Base-by-base conservation (phyloP, 257 asterid genomes). In the Solanum medicagineum region DNA sequence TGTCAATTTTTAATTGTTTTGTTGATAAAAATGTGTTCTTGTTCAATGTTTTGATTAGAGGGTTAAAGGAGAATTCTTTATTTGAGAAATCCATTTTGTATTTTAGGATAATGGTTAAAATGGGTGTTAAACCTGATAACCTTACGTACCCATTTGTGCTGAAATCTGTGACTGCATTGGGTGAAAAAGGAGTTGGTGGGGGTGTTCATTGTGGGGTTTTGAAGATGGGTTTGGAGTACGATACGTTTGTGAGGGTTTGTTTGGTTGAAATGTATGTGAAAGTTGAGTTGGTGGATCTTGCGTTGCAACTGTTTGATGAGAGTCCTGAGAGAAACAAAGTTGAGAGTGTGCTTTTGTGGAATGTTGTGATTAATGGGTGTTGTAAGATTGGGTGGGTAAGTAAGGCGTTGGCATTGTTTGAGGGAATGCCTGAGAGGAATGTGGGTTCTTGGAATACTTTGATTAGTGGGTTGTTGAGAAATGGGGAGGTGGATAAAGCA, bases 261-360 rank as follows among this genome's bases (percentile, higher is more conserved):
- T 87, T 90, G 91, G 91, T 81, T 74, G 92, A 90, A 54, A 45
- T 85, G 91, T 90, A 89, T 85, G 90, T 81, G 53, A 89, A 87
- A 83, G 36, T 84, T 84, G 91, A 87, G 70, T 70, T 69, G 32
- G 73, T 86, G 55, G 60, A 49, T 53, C 7, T 32, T 15, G 93
- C 88, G 14, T 55, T 90, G 54, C 88, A 90, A 80, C 17, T 89
- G 88, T 90, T 90, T 47, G 90, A 88, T 84, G 92, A 88, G 85
- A 90, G 93, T 87, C 85, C 89, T 36, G 90, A 87, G 66, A 86
- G 85, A 56, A 90, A 74, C 68, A 90, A 89, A 85, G 73, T 55
- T 69, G 90, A 87, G 83, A 89, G 91, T 81, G 86, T 88, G 49
- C 85, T 90, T 57, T 80, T 90, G 32, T 90, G 93, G 93, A 90